Base-by-base conservation (phyloP, 208 protist genomes). In the Herpetomonas muscarum region DNA sequence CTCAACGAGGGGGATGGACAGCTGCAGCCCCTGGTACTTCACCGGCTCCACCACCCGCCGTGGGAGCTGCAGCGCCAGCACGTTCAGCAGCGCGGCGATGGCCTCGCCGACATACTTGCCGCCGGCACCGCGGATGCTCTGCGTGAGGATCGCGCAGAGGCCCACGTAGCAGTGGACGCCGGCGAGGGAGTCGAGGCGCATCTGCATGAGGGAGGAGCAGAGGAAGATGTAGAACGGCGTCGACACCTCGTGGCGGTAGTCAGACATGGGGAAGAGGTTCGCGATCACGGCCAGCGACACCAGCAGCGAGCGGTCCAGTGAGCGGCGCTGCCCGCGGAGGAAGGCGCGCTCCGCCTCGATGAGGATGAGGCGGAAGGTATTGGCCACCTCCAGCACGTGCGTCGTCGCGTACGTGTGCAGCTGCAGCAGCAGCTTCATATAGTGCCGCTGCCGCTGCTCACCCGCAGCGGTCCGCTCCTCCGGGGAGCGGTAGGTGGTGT, bases 211-310 rank as follows among this genome's bases (percentile, higher is more conserved):
- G 21, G 76, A 55, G 9, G 86, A 87, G 63, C 60, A 82, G 26
- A 90, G 55, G 49, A 90, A 87, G 17, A 93, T 41, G 4, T 87
- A 51, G 51, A 93, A 79, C 3, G 83, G 83, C 19, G 82, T 93
- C 31, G 74, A 61, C 12, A 93, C 87, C 36, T 76, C 73, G 64
- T 93, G 87, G 7, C 81, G 87, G 67, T 91, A 87, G 46, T 91
- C 82, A 24, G 76, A 83, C 55, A 74, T 73, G 10, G 87, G 83
- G 44, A 90, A 93, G 5, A 93, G 51, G 30, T 81, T 79, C 25
- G 81, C 74, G 21, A 78, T 74, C 32, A 74, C 70, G 64, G 83
- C 75, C 10, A 90, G 76, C 17, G 74, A 80, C n/a, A 93, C 55
- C 36, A 88, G 52, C 19, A 83, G 58, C 0, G 79, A 44, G 5